Evolutionary conservation across 805 yeast genomes (phyloP), one percentile per base, ranked within the genome.

Genomic region (Myxozyma lipomycoides): DNA sequence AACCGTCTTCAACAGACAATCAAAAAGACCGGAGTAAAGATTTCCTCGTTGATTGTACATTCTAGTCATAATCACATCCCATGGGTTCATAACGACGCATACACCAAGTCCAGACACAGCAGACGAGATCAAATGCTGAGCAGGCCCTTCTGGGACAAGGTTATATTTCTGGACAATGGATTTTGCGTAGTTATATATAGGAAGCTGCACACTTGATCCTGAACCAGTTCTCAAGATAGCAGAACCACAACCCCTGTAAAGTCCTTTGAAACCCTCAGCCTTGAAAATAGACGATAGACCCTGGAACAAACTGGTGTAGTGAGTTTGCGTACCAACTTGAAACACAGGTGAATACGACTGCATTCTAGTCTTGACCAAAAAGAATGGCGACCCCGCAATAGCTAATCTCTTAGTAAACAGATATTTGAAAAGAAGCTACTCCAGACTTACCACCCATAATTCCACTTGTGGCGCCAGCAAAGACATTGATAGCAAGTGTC

Each of bases 11-110:
- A 79, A 62, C 48, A 90, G 73, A 73, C 98, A 93, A 70, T 93
- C 98, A 22, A 89, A 59, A 1, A 96, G 95, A 7, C 95, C 95
- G 45, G 73, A 76, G 70, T 93, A 93, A 46, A 85, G 77, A 63
- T 86, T 77, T 9, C 62, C 58, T 69, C 83, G 86, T 68, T 93
- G 98, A 70, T 93, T 93, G 71, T 91, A 93, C 67, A 93, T 84
- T 72, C 98, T 80, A 1, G 98, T 93, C 70, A 93, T 74, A 46
- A 93, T 78, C 40, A 93, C 98, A 69, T 93, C 98, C 80, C 96
- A 89, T 15, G 98, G 98, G 67, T 90, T 93, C 97, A 93, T 91
- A 28, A 87, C 95, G 19, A 90, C 74, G 45, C 95, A 90, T 28
- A 93, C 98, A 61, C 96, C 96, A 37, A 89, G 66, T 40, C 98